A percentile compares a stretch with the other conserved stretches of the same genome.
These are phyloP conservation scores for Naematelia aurantialba DNA, from an alignment of 768 basidiomycete genomes.

Conservation along the genomic window DNA sequence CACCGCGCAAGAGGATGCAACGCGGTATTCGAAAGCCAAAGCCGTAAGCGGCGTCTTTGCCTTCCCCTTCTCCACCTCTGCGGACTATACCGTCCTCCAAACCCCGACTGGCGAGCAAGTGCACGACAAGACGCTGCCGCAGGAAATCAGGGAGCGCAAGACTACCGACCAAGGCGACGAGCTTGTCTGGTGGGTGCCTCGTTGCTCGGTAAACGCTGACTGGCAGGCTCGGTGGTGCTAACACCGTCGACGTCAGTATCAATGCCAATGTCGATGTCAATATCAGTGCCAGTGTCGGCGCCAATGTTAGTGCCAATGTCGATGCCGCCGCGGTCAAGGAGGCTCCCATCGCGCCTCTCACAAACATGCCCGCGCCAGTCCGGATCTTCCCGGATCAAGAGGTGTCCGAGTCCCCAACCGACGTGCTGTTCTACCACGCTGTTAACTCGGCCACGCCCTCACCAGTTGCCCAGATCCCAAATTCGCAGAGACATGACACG, in stretches of 20 bases:
- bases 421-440: not conserved
- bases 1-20: too few relatives aligned
- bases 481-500: not conserved
- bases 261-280: too few relatives aligned
- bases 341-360: too few relatives aligned
- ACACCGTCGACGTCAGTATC: not conserved
- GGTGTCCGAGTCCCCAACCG: not conserved
- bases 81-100: not conserved
- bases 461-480: not conserved
- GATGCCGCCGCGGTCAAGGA: too few relatives aligned
- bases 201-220: too few relatives aligned
- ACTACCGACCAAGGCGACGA: not conserved
- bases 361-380: not conserved
- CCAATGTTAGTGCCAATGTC: too few relatives aligned
- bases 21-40: too few relatives aligned
- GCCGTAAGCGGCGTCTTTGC: not conserved
- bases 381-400: not conserved
- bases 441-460: not conserved
- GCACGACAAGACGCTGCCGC: not conserved
- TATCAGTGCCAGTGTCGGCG: too few relatives aligned
- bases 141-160: not conserved
- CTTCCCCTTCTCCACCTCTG: not conserved
- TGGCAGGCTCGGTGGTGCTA: too few relatives aligned
- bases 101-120: not conserved
- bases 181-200: too few relatives aligned